phyloP scores from a whole-genome alignment of 306 rosid genomes.

The Inga laurina region DNA sequence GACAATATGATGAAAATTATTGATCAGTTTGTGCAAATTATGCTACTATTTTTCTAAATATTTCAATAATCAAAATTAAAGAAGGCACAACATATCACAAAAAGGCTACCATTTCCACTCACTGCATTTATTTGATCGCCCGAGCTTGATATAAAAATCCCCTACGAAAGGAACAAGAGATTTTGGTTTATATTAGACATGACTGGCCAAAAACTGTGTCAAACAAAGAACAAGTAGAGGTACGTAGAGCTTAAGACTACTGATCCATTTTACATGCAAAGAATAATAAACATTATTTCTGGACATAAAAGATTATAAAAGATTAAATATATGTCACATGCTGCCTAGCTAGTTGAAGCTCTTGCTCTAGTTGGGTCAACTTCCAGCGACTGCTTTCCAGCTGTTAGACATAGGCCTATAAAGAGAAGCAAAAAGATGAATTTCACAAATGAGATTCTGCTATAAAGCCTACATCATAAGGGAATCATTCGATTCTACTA shows the following conservation, averaged over 20 bases:
- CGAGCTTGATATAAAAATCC: conserved; percentile 85
- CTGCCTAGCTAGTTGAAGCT: conserved; percentile 97
- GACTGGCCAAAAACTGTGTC: not conserved
- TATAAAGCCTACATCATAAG: conserved; percentile 17
- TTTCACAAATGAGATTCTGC: conserved; percentile 17
- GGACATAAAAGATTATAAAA: not conserved
- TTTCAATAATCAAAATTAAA: conserved; percentile 26
- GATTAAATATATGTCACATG: conserved; percentile 59
- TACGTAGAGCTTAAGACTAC: not conserved
- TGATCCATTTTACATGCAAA: conserved; percentile 1
- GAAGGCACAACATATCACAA: conserved; percentile 24
- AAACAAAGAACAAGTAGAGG: conserved; percentile 7
- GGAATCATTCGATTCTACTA: conserved; percentile 17
- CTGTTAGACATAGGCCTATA: conserved; percentile 94
- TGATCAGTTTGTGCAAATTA: conserved; percentile 24
- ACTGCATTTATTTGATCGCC: conserved; percentile 86
- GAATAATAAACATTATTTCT: not conserved
- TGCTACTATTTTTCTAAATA: conserved; percentile 15
- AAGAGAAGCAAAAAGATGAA: conserved; percentile 6
- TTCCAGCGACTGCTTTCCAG: conserved; percentile 96
- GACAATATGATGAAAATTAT: conserved; percentile 34
- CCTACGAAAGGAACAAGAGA: conserved; percentile 49
- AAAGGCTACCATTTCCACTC: conserved; percentile 90
- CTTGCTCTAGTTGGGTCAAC: conserved; percentile 94
- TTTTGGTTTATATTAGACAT: conserved; percentile 23